Conservation (phyloP, 2,329 filamentous ascomycete genomes). For the Monilinia laxa region DNA sequence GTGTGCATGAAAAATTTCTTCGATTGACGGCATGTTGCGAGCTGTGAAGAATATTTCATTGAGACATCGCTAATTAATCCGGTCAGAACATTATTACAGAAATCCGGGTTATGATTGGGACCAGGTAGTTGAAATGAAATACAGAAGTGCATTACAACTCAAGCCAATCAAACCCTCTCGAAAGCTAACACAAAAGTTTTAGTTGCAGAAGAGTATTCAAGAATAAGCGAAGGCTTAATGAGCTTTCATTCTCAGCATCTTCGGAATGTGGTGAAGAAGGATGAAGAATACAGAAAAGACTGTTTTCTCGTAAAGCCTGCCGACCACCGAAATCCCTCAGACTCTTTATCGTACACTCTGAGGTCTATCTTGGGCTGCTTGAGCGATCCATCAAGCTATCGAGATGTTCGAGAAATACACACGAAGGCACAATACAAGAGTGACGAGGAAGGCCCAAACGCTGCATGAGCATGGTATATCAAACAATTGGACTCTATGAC, state of each 20-base stretch:
- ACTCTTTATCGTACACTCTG: background rate
- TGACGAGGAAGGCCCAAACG: background rate
- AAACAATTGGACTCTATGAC: background rate
- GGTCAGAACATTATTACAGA: background rate
- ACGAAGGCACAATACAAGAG: background rate
- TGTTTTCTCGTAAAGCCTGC: too few relatives aligned
- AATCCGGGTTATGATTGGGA: background rate
- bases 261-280: too few relatives aligned
- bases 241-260: too few relatives aligned
- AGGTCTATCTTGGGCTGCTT: too few relatives aligned
- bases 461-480: background rate
- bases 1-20: background rate
- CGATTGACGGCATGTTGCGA: background rate
- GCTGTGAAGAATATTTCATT: background rate
- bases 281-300: too few relatives aligned
- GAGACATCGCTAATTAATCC: background rate
- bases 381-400: background rate
- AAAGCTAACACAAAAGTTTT: too few relatives aligned
- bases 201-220: too few relatives aligned
- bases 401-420: background rate
- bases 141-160: too few relatives aligned
- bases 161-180: too few relatives aligned
- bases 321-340: too few relatives aligned
- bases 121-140: too few relatives aligned
- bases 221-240: too few relatives aligned